Evolutionary conservation across 192 early-diverging fungal species (phyloP).

Genomic region (Backusella sp.): DNA sequence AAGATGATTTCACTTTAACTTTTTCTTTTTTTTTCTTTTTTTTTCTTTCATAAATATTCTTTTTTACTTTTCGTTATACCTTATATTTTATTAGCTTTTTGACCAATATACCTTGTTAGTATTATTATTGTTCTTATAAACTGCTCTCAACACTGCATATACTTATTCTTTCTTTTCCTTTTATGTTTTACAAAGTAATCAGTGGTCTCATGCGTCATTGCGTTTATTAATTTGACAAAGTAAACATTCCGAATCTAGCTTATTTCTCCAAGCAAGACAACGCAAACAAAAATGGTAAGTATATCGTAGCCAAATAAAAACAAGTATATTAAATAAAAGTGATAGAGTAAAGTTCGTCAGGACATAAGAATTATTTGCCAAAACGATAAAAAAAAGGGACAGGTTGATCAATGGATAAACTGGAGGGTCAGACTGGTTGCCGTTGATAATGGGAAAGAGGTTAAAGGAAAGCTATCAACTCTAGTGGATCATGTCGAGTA

Average conservation of each 20-base stretch:
- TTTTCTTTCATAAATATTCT: no score
- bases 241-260: not conserved
- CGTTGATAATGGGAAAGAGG: conserved; percentile 39
- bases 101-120: not conserved
- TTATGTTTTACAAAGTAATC: not conserved
- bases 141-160: not conserved
- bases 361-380: conserved; percentile 27
- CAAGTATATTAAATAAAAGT: not conserved
- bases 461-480: conserved; percentile 30
- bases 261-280: not conserved
- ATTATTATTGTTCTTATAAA: no score
- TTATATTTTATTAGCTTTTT: not conserved
- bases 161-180: not conserved
- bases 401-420: conserved; percentile 41
- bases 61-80: not conserved
- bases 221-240: not conserved
- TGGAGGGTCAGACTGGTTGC: conserved; percentile 50
- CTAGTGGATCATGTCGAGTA: conserved; percentile 50
- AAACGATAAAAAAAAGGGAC: not conserved
- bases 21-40: not conserved
- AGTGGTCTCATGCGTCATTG: not conserved
- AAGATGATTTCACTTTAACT: not conserved
- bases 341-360: conserved; percentile 16
- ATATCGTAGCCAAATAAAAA: not conserved
- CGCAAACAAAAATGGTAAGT: not conserved